phyloP scores from a whole-genome alignment of 73 alveolate genomes.

The Paraurostyla sp. region DNA sequence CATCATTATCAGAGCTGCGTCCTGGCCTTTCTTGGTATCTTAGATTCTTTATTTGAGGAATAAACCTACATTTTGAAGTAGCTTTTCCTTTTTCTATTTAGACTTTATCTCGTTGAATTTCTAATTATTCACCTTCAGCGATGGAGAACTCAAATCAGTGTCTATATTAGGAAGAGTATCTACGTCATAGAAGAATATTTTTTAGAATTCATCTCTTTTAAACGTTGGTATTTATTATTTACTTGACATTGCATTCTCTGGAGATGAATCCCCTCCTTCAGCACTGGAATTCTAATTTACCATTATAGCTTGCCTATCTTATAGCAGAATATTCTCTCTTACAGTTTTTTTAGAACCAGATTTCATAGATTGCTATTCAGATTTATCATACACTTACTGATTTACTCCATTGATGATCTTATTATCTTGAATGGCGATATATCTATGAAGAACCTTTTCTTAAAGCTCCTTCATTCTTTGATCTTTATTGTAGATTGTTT shows the following conservation, averaged over 20 bases:
- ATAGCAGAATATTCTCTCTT: too few relatives aligned
- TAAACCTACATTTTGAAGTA: conserved; percentile 10
- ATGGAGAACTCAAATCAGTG: neutral
- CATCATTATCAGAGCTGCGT: conserved; percentile 34
- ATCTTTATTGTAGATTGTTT: too few relatives aligned
- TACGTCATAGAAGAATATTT: neutral
- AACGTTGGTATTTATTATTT: neutral
- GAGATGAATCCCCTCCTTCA: too few relatives aligned
- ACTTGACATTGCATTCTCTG: neutral
- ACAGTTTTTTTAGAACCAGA: too few relatives aligned
- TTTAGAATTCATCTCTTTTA: neutral
- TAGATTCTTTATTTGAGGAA: neutral
- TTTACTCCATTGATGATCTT: neutral
- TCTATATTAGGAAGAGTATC: neutral
- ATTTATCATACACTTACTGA: neutral
- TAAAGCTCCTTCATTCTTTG: neutral
- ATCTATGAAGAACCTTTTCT: neutral
- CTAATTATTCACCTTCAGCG: neutral
- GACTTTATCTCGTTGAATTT: conserved; percentile 13
- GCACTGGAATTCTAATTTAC: too few relatives aligned
- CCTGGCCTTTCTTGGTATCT: neutral
- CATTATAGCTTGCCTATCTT: too few relatives aligned
- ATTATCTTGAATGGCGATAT: neutral
- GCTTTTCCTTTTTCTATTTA: conserved; percentile 4
- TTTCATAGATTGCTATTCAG: neutral